A percentile compares a stretch with the other conserved stretches of the same genome.
Conservation (phyloP, 2,329 filamentous ascomycete genomes). For the Penicillium paneum region DNA sequence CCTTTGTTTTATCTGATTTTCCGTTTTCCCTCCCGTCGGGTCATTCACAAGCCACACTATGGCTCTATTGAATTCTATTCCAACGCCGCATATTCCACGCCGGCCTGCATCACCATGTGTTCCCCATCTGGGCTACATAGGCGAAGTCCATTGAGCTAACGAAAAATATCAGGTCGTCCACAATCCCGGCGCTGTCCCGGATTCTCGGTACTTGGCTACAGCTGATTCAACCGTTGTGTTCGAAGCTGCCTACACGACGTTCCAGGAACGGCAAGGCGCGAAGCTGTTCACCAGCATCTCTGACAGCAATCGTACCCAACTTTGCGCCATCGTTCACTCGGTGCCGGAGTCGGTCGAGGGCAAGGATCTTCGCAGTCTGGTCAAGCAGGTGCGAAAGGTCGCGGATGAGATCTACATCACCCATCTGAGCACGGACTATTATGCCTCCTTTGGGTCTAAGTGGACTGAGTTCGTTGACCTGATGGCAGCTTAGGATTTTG, state of each 20-base stretch:
- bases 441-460: constrained; percentile 38
- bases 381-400: constrained; percentile 34
- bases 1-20: not conserved
- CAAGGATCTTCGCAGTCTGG: constrained; percentile 30
- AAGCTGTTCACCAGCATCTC: constrained; percentile 34
- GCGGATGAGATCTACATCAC: constrained; percentile 44
- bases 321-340: constrained; percentile 41
- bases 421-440: constrained; percentile 39
- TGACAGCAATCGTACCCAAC: constrained; percentile 30
- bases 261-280: constrained; percentile 32
- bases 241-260: constrained; percentile 43
- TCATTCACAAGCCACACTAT: not conserved
- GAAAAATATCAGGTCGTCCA: constrained; percentile 37
- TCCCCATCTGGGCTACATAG: constrained; percentile 2
- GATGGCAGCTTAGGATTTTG: constrained; percentile 24
- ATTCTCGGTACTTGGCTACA: constrained; percentile 39
- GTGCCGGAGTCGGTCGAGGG: constrained; percentile 34
- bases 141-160: constrained; percentile 15
- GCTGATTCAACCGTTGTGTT: constrained; percentile 49
- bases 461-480: constrained; percentile 40
- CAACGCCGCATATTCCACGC: not conserved
- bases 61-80: not conserved
- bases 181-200: constrained; percentile 47
- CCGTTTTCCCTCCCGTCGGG: not conserved
- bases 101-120: not conserved